Evolutionary conservation across 2,329 filamentous ascomycete species (phyloP).

Genomic region (Fusarium denticulatum): DNA sequence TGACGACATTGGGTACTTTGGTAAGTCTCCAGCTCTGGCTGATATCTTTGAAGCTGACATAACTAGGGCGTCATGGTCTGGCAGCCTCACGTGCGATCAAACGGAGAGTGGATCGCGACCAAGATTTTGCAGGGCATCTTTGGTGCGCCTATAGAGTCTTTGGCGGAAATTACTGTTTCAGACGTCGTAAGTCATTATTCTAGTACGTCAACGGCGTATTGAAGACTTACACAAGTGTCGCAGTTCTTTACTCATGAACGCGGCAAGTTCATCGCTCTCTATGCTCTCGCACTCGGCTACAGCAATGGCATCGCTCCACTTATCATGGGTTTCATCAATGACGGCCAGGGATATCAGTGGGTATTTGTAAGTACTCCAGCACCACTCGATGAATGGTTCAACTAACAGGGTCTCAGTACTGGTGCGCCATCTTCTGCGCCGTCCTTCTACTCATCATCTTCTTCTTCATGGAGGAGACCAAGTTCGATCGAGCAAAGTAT

Average conservation of each 20-base stretch:
- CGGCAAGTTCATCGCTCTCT: not conserved
- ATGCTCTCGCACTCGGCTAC: not conserved
- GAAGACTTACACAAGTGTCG: accelerated
- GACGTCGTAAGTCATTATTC: not conserved
- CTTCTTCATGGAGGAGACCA: not conserved
- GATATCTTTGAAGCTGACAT: accelerated
- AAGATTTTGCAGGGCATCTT: not conserved
- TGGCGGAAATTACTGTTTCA: not conserved
- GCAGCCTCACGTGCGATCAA: not conserved
- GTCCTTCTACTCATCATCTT: not conserved
- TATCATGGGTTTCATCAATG: not conserved
- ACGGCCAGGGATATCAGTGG: not conserved
- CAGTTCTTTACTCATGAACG: not conserved
- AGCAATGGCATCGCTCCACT: not conserved
- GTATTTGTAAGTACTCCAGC: not conserved
- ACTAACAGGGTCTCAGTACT: not conserved
- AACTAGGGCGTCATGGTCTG: not conserved
- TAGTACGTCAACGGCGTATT: accelerated
- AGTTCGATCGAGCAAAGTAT: not conserved
- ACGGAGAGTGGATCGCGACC: not conserved
- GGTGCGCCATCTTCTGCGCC: not conserved
- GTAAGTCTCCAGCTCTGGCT: accelerated
- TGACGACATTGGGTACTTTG: not conserved
- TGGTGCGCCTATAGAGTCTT: not conserved
- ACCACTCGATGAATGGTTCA: too few relatives aligned